Percentiles rank a stretch among this genome's conserved stretches.
phyloP scores from a whole-genome alignment of 2,329 filamentous ascomycete species.

The Aspergillus sp. region DNA sequence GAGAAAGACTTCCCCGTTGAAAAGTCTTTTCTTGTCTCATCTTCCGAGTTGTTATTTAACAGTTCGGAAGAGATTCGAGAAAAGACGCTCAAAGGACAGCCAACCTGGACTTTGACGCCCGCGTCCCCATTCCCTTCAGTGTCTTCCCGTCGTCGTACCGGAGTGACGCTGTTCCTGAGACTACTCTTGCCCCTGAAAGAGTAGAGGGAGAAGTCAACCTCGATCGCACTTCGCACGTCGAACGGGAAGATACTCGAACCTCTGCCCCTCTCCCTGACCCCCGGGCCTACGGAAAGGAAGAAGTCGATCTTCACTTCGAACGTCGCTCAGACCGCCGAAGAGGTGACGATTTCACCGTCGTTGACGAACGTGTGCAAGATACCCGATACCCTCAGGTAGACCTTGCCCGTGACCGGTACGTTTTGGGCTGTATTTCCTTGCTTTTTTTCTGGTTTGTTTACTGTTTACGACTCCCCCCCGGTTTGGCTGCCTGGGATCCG shows the following conservation, averaged over 20 bases:
- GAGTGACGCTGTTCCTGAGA: conserved; percentile 66
- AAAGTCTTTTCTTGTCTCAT: conserved; percentile 50
- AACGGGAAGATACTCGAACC: conserved; percentile 95
- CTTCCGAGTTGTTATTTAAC: conserved; percentile 48
- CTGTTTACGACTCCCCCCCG: not conserved
- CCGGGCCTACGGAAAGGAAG: conserved; percentile 74
- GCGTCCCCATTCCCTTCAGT: conserved; percentile 99
- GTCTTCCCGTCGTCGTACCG: conserved; percentile 99
- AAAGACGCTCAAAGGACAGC: conserved; percentile 74
- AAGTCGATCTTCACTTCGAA: conserved; percentile 78
- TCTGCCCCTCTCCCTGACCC: conserved; percentile 63
- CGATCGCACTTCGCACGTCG: conserved; percentile 74
- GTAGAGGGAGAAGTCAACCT: conserved; percentile 87
- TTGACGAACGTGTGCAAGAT: conserved; percentile 38
- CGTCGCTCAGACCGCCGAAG: conserved; percentile 9
- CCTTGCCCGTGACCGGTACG: conserved; percentile 52
- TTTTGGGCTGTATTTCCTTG: conserved; percentile 18
- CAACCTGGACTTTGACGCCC: conserved; percentile 99
- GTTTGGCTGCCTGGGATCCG: not conserved
- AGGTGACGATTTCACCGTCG: conserved; percentile 16
- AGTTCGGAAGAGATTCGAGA: conserved; percentile 63
- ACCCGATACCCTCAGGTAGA: conserved; percentile 49
- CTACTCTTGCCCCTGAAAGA: conserved; percentile 63
- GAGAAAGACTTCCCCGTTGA: conserved; percentile 39
- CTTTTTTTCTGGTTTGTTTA: conserved; percentile 10